Conservation (phyloP, 116 monocot genomes). For the Thalassia testudinum region DNA sequence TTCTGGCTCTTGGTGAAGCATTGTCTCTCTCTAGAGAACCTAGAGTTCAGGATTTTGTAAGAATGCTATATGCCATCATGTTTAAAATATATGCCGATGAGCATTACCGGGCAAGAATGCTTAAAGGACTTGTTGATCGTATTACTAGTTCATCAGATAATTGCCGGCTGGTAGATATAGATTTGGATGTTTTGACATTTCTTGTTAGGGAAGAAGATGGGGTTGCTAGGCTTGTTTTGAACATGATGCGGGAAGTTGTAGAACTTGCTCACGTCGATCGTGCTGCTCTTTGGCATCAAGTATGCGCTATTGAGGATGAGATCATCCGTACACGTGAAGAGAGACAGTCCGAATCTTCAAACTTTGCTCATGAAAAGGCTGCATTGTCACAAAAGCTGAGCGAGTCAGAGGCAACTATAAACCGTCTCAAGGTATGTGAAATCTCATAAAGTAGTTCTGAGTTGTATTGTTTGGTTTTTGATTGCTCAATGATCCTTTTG, state of each 20-base stretch:
- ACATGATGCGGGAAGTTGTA: conserved; percentile 78
- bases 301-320: conserved; percentile 75
- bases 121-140: conserved; percentile 81
- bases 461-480: neutral
- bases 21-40: conserved; percentile 58
- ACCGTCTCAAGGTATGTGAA: conserved; percentile 52
- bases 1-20: conserved; percentile 76
- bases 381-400: conserved; percentile 36
- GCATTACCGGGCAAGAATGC: conserved; percentile 49
- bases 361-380: conserved; percentile 54
- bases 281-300: conserved; percentile 81
- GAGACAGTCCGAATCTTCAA: conserved; percentile 35
- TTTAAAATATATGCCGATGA: conserved; percentile 77
- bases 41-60: conserved; percentile 78
- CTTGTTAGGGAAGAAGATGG: conserved; percentile 79
- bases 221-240: conserved; percentile 60
- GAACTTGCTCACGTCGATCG: conserved; percentile 70
- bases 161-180: conserved; percentile 51
- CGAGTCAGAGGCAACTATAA: conserved; percentile 56
- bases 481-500: conserved; percentile 4
- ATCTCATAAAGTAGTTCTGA: neutral
- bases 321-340: conserved; percentile 54
- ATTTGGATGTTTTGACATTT: conserved; percentile 83
- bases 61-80: conserved; percentile 81
- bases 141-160: conserved; percentile 61